Evolutionary conservation across 768 basidiomycete species (phyloP).

Genomic region (Tulasnella sp.): DNA sequence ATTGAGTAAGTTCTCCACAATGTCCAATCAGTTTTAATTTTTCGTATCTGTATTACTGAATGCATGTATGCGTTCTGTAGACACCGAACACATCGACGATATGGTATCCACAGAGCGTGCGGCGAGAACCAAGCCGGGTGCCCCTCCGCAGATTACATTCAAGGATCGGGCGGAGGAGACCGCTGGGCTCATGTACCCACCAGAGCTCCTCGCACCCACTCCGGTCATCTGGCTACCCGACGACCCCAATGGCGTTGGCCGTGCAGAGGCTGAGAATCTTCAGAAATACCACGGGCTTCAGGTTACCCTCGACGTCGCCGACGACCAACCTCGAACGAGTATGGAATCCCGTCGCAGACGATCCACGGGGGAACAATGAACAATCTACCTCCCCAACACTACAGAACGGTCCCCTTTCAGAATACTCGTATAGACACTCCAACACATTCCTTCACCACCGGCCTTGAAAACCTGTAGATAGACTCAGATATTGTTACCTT

Average conservation of each 20-base stretch:
- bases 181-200: conserved; percentile 68
- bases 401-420: too few relatives aligned
- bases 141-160: conserved; percentile 56
- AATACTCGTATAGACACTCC: too few relatives aligned
- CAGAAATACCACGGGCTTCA: conserved; percentile 60
- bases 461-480: too few relatives aligned
- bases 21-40: conserved; percentile 9
- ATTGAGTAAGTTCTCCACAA: conserved; percentile 39
- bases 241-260: conserved; percentile 47
- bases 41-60: conserved; percentile 13
- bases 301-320: conserved; percentile 54
- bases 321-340: not conserved
- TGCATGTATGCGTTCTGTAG: conserved; percentile 28
- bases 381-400: too few relatives aligned
- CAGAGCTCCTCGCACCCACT: conserved; percentile 63
- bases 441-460: too few relatives aligned
- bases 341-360: not conserved
- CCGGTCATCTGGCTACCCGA: conserved; percentile 82
- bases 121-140: conserved; percentile 65
- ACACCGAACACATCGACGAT: conserved; percentile 72
- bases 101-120: conserved; percentile 67
- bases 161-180: conserved; percentile 68
- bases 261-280: conserved; percentile 64
- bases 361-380: not conserved
- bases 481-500: too few relatives aligned